These are phyloP conservation scores for Aphanocladium album DNA, from an alignment of 2,329 filamentous ascomycete species.

Conservation along the genomic window DNA sequence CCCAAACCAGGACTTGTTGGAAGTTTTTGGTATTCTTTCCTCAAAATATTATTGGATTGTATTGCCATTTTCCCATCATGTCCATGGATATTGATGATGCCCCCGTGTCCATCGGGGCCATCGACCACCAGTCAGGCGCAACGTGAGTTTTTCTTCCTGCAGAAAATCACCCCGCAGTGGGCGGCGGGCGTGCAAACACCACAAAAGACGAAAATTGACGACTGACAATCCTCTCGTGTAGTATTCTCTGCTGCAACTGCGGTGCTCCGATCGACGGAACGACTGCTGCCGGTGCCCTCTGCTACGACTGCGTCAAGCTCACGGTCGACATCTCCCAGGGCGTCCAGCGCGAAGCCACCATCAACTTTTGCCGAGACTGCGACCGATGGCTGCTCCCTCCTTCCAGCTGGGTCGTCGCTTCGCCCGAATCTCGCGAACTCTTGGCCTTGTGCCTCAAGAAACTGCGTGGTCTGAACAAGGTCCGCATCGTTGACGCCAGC, in stretches of 20 bases:
- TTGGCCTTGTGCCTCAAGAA: conserved; percentile 88
- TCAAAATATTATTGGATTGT: background rate
- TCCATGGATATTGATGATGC: conserved; percentile 42
- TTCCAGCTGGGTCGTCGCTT: conserved; percentile 76
- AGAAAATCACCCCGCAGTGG: conserved; percentile 4
- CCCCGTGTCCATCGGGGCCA: conserved; percentile 33
- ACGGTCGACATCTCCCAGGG: conserved; percentile 89
- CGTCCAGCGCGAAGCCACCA: conserved; percentile 81
- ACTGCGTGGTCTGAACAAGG: conserved; percentile 78
- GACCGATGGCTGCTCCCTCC: conserved; percentile 91
- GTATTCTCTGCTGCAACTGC: conserved; percentile 98
- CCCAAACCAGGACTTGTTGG: conserved; percentile 11
- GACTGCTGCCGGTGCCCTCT: conserved; percentile 76
- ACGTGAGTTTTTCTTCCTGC: conserved; percentile 31
- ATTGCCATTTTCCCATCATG: conserved; percentile 24
- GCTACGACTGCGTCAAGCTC: conserved; percentile 92
- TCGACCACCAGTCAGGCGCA: conserved; percentile 30
- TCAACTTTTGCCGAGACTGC: conserved; percentile 92
- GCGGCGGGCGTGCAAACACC: background rate
- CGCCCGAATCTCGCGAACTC: conserved; percentile 84
- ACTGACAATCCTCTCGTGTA: conserved; percentile 25
- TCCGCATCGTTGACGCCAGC: conserved; percentile 89
- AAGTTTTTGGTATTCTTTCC: background rate
- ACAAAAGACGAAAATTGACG: background rate
- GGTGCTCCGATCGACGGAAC: conserved; percentile 94